These are phyloP conservation scores for Arabidopsis arenosa DNA, from an alignment of 345 rosid genomes.

Conservation along the genomic window DNA sequence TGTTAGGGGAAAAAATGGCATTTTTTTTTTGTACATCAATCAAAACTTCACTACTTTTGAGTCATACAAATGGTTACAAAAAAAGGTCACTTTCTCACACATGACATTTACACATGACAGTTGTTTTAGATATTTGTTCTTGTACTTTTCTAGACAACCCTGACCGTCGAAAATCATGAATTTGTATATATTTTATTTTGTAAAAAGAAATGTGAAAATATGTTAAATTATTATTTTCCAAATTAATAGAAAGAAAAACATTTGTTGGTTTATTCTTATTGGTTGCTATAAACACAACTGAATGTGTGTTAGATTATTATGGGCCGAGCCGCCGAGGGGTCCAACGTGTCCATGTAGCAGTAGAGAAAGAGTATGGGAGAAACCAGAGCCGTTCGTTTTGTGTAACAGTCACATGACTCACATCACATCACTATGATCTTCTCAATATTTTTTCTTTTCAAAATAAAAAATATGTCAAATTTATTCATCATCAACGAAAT, in stretches of 20 bases:
- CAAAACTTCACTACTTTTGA: neutral
- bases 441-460: neutral
- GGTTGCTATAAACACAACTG: no score
- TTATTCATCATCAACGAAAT: no score
- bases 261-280: no score
- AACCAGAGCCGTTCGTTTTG: slow-evolving; percentile 28
- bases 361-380: neutral
- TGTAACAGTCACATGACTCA: slow-evolving; percentile 25
- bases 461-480: no score
- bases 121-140: neutral
- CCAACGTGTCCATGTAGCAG: neutral
- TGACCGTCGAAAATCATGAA: neutral
- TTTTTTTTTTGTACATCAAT: no score
- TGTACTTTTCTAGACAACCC: neutral
- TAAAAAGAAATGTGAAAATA: no score
- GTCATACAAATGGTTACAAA: slow-evolving; percentile 13
- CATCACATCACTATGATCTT: neutral
- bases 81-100: slow-evolving; percentile 1
- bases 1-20: no score
- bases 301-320: no score
- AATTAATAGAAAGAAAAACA: no score
- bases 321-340: no score
- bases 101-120: slow-evolving; percentile 16
- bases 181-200: no score
- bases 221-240: no score